These are phyloP conservation scores for Pichia sp. DNA, from an alignment of 1,139 yeast species.

Conservation along the genomic window DNA sequence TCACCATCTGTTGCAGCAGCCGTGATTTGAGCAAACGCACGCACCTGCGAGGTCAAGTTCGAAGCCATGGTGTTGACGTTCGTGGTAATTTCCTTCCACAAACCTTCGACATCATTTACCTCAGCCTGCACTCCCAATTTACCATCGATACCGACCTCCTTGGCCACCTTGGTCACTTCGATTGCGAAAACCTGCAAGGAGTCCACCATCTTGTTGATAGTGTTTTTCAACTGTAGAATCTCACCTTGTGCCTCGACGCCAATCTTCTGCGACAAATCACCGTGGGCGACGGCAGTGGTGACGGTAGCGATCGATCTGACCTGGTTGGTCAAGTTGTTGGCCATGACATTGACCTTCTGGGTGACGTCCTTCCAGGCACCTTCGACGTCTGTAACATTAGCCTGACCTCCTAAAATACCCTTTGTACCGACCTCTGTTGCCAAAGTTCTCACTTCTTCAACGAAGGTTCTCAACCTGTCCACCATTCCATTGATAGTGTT, in stretches of 20 bases:
- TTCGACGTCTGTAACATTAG: conserved; percentile 86
- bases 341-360: conserved; percentile 86
- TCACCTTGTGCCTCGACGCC: conserved; percentile 91
- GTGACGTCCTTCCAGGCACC: conserved; percentile 94
- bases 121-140: conserved; percentile 89
- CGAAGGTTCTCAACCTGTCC: conserved; percentile 82
- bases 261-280: conserved; percentile 82
- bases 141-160: conserved; percentile 92
- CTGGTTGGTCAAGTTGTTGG: conserved; percentile 81
- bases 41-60: conserved; percentile 83
- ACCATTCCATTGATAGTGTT: conserved; percentile 84
- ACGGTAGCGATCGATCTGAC: conserved; percentile 88
- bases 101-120: conserved; percentile 84
- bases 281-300: conserved; percentile 89
- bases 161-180: conserved; percentile 85
- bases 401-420: conserved; percentile 88
- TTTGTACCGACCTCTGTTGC: conserved; percentile 88
- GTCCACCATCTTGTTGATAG: conserved; percentile 89
- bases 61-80: conserved; percentile 93
- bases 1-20: conserved; percentile 95
- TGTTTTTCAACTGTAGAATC: conserved; percentile 68
- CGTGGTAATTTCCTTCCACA: conserved; percentile 91
- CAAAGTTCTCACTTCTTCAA: conserved; percentile 81
- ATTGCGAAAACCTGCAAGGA: conserved; percentile 81
- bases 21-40: conserved; percentile 90